Conservation (phyloP, 805 yeast genomes). For the Kodamaea kakaduensis region DNA sequence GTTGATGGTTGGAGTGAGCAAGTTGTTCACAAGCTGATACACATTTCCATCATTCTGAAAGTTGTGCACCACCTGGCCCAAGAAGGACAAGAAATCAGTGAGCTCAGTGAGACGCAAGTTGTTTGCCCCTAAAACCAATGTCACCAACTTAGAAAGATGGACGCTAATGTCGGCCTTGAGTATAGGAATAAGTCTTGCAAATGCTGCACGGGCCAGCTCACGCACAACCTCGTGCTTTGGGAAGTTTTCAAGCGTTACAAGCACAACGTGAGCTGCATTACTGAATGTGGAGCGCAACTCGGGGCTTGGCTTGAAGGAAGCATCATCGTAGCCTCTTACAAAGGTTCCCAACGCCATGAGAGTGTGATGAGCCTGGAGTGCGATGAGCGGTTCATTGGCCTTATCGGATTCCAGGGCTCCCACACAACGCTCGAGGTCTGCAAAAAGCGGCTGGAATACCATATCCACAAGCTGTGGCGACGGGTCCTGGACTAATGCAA, state of each 20-base stretch:
- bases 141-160: constrained; percentile 65
- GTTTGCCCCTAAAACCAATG: constrained; percentile 50
- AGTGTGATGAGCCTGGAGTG: constrained; percentile 79
- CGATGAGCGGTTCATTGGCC: constrained; percentile 34
- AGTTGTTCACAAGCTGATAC: constrained; percentile 67
- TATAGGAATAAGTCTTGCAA: constrained; percentile 81
- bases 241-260: constrained; percentile 77
- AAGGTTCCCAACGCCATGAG: constrained; percentile 87
- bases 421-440: constrained; percentile 64
- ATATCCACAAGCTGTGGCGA: constrained; percentile 37
- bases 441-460: constrained; percentile 71
- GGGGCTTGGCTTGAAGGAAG: not conserved
- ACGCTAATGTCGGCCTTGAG: constrained; percentile 45
- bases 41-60: constrained; percentile 64
- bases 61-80: constrained; percentile 83
- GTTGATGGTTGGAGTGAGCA: constrained; percentile 68
- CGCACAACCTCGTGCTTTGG: constrained; percentile 64
- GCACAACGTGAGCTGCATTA: constrained; percentile 74
- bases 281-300: constrained; percentile 45
- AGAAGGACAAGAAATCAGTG: constrained; percentile 75
- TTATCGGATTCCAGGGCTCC: constrained; percentile 24
- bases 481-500: constrained; percentile 37
- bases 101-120: constrained; percentile 62
- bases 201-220: constrained; percentile 81
- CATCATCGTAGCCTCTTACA: constrained; percentile 72